Base-by-base conservation (phyloP, 2,329 filamentous ascomycete genomes). In the Verticillium alfalfae region DNA sequence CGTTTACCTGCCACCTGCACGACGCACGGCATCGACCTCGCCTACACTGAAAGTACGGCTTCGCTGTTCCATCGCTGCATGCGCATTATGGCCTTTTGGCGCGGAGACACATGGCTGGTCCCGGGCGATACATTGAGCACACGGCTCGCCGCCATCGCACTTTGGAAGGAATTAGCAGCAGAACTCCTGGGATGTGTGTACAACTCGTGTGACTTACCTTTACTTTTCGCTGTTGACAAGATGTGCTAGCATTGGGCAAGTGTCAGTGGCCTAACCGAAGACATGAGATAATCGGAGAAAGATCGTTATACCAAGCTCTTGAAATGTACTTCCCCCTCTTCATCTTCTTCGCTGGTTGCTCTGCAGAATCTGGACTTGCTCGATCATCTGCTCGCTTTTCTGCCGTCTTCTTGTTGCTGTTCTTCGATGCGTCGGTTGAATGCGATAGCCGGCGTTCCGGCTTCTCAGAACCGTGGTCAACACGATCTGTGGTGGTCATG, bases 251-350 rank as follows among this genome's bases (percentile, higher is more conserved):
- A 4, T 5, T 22, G 34, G 45, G 10, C 18, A 22, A 49, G 18
- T 49, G n/a, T 49, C 18, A 49, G 45, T 13, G 18, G 22, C 3
- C n/a, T 18, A 5, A 49, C 2, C 22, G n/a, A 26, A 49, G 18
- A 49, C 39, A 6, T 41, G 8, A 10, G 22, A 13, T 22, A n/a
- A 26, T 26, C 26, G 26, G 26, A 26, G 26, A 18, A 37, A 15
- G 54, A 9, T 57, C 34, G 22, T 56, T 60, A 18, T 60, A 64
- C 62, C 62, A 64, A 37, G 62, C 62, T 16, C 58, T 60, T 2
- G 60, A 62, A n/a, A 64, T 62, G 58, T 64, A 64, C 38, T 60
- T 61, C 9, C 60, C 62, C 16, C 60, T 59, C 41, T 64, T 64
- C 37, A 49, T 56, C 26, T 57, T 61, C 58, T 64, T 64, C n/a